Percentiles rank a stretch among this genome's conserved stretches.
Evolutionary conservation across 1,284 basidiomycete species (phyloP).

Genomic region (Ganoderma leucocontextum): DNA sequence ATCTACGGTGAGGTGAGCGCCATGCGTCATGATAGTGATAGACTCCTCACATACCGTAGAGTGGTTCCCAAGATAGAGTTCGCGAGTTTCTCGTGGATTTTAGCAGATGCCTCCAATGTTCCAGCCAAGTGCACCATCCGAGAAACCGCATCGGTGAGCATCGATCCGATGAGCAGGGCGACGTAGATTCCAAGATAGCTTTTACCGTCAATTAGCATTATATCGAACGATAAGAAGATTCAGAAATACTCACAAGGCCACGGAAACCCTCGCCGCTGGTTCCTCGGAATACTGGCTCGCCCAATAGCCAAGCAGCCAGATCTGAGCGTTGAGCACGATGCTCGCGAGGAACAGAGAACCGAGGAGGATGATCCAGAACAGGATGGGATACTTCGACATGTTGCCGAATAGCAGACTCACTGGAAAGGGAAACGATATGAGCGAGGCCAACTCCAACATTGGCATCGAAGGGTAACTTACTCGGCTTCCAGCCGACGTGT

Average conservation of each 20-base stretch:
- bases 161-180: constrained; percentile 42
- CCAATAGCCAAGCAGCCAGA: constrained; percentile 37
- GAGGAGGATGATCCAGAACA: constrained; percentile 46
- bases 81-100: constrained; percentile 62
- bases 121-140: constrained; percentile 47
- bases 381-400: constrained; percentile 32
- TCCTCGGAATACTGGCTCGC: constrained; percentile 37
- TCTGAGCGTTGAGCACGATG: constrained; percentile 26
- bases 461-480: constrained; percentile 7
- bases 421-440: constrained; percentile 13
- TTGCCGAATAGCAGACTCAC: constrained; percentile 42
- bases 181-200: constrained; percentile 53
- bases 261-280: constrained; percentile 19
- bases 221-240: background rate
- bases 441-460: background rate
- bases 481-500: constrained; percentile 23
- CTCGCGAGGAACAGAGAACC: constrained; percentile 36
- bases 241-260: constrained; percentile 34
- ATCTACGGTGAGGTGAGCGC: constrained; percentile 35
- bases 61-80: constrained; percentile 61
- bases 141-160: constrained; percentile 38
- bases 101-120: constrained; percentile 56
- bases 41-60: constrained; percentile 46
- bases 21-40: no score
- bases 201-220: background rate